These are phyloP conservation scores for Apophysomyces sp. DNA, from an alignment of 371 early-diverging fungal species.

Conservation along the genomic window DNA sequence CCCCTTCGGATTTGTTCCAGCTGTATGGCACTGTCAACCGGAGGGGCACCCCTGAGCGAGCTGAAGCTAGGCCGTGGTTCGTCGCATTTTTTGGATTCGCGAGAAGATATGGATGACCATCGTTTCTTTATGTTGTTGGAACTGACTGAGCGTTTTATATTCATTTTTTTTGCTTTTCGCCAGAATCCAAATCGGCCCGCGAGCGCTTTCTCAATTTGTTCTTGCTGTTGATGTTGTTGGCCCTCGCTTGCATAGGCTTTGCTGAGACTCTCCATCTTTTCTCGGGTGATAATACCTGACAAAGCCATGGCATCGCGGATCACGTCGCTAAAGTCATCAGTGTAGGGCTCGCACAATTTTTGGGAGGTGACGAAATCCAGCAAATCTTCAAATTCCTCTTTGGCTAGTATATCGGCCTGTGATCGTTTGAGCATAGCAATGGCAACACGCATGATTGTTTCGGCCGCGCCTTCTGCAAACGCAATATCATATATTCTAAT, in stretches of 20 bases:
- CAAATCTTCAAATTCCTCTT: constrained; percentile 83
- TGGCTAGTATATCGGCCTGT: constrained; percentile 58
- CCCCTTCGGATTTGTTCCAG: constrained; percentile 3
- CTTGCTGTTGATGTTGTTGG: constrained; percentile 37
- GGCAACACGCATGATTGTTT: constrained; percentile 86
- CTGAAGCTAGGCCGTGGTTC: constrained; percentile 16
- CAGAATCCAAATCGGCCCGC: constrained; percentile 15
- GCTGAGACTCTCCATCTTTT: constrained; percentile 68
- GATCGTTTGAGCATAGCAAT: constrained; percentile 85
- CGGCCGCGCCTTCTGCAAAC: constrained; percentile 84
- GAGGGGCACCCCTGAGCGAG: constrained; percentile 8
- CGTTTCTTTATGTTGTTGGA: constrained; percentile 21
- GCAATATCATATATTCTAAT: constrained; percentile 82
- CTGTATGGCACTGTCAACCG: not conserved
- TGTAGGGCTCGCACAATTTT: constrained; percentile 76
- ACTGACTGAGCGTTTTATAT: constrained; percentile 11
- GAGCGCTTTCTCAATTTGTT: constrained; percentile 18
- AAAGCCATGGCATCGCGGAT: constrained; percentile 80
- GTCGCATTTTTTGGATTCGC: constrained; percentile 12
- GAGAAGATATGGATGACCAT: constrained; percentile 25
- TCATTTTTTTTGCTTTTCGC: constrained; percentile 7
- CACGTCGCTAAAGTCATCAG: constrained; percentile 63
- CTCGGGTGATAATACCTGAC: constrained; percentile 62
- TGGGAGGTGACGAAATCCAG: constrained; percentile 75
- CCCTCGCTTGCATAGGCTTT: constrained; percentile 52